A percentile compares a stretch with the other conserved stretches of the same genome.
Conservation (phyloP, 768 basidiomycete genomes). For the Cystobasidium onofrii region DNA sequence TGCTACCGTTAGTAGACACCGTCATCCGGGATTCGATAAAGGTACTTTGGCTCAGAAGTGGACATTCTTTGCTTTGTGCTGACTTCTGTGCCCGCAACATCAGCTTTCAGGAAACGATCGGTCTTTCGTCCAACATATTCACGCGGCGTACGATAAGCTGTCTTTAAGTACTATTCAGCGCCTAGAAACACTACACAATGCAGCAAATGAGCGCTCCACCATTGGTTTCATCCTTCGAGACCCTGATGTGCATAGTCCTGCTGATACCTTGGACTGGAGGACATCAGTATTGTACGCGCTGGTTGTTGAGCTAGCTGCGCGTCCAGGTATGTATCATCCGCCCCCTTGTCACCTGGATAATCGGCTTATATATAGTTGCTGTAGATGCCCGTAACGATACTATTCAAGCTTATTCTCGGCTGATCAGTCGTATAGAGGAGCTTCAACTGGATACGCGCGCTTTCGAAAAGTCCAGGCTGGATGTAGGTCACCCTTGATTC, state of each 20-base stretch:
- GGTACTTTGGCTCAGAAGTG: constrained; percentile 38
- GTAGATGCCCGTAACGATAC: constrained; percentile 50
- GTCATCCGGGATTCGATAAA: constrained; percentile 78
- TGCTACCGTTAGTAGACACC: constrained; percentile 56
- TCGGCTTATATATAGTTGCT: constrained; percentile 31
- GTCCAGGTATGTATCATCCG: constrained; percentile 46
- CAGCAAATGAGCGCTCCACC: constrained; percentile 39
- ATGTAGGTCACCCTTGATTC: constrained; percentile 53
- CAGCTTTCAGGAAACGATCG: constrained; percentile 44
- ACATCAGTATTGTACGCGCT: constrained; percentile 66
- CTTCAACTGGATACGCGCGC: constrained; percentile 57
- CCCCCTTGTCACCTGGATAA: constrained; percentile 45
- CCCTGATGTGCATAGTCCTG: constrained; percentile 58
- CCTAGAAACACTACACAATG: neutral
- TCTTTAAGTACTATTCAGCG: neutral
- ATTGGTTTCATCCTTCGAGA: constrained; percentile 62
- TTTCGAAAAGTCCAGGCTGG: constrained; percentile 65
- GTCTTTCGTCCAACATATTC: constrained; percentile 40
- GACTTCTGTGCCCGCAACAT: neutral
- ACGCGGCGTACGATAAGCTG: constrained; percentile 55
- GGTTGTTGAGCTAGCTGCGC: constrained; percentile 58
- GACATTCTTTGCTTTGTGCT: constrained; percentile 26
- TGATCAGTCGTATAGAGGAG: constrained; percentile 57
- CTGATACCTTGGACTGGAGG: constrained; percentile 58
- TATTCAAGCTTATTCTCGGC: constrained; percentile 59